These are phyloP conservation scores for Yamadazyma kanchanaburiensis DNA, from an alignment of 1,139 yeast species.

Conservation along the genomic window DNA sequence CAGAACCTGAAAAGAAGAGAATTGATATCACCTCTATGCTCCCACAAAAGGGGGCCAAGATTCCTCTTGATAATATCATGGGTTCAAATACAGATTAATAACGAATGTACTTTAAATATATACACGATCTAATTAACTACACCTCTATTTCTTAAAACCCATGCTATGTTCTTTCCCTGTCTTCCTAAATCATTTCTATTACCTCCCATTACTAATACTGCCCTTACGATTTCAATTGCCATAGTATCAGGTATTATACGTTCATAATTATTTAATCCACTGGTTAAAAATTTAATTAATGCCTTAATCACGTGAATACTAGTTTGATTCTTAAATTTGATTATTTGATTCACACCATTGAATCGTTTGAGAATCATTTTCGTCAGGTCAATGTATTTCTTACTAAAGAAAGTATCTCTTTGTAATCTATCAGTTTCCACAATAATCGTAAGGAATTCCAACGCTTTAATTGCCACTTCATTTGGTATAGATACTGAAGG, in stretches of 20 bases:
- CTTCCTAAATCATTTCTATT: constrained; percentile 18
- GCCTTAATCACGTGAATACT: constrained; percentile 8
- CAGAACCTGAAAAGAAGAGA: constrained; percentile 12
- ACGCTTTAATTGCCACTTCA: constrained; percentile 10
- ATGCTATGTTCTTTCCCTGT: constrained; percentile 28
- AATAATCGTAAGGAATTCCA: constrained; percentile 25
- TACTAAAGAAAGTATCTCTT: constrained; percentile 29
- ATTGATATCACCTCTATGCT: constrained; percentile 14
- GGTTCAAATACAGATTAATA: constrained; percentile 4
- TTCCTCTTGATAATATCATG: constrained; percentile 33
- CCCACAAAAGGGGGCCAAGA: constrained; percentile 22
- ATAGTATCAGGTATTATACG: constrained; percentile 29
- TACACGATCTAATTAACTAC: constrained; percentile 3
- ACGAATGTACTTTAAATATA: constrained; percentile 6
- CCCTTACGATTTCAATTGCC: constrained; percentile 26
- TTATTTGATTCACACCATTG: constrained; percentile 3
- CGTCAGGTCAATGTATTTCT: constrained; percentile 38
- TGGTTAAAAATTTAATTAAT: constrained; percentile 22
- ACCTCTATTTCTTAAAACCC: constrained; percentile 20
- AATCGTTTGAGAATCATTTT: constrained; percentile 12
- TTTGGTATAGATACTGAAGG: constrained; percentile 3
- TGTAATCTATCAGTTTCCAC: constrained; percentile 25
- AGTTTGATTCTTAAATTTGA: constrained; percentile 5
- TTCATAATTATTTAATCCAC: constrained; percentile 32
- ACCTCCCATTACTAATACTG: constrained; percentile 24